Evolutionary conservation across 2,329 filamentous ascomycete species (phyloP), one percentile per base, ranked within the genome.

Genomic region (Neoscytalidium dimidiatum): DNA sequence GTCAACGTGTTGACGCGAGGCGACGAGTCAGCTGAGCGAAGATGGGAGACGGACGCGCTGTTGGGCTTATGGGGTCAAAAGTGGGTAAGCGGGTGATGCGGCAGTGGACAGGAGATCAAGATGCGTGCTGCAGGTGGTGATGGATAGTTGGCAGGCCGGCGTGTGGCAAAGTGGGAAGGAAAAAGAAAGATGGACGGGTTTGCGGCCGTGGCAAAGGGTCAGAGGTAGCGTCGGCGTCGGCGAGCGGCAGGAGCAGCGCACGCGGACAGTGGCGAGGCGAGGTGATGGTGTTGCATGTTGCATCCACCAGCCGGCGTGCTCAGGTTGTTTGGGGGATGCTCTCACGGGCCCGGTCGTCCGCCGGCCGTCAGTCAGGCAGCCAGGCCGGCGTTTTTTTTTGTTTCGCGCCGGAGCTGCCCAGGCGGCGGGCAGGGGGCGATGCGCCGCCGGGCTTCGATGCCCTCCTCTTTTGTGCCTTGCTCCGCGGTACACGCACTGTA

Each of bases 211-310:
- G 48, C 48, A 31, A 52, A 11, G 43, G 43, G 13, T 8, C n/a
- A n/a, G n/a, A n/a, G n/a, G n/a, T n/a, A n/a, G n/a, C n/a, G n/a
- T n/a, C n/a, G n/a, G 41, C 33, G 33, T 35, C 7, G 19, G 23
- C 28, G 11, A 49, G 19, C 23, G 14, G 13, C 14, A 28, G 51
- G 19, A n/a, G 49, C 51, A 56, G 33, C 31, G 21, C 51, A 41
- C 21, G n/a, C 33, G 6, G 21, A 13, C 52, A 26, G 17, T n/a
- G 51, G 49, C 38, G 41, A 60, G 7, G 56, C 56, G 38, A 60
- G 56, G 56, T 60, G 56, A 60, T 60, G 56, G 56, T 60, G 56
- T 60, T 60, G 56, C 56, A 60, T 46, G 41, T 46, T 43, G 52
- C 52, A 43, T 57, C n/a, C n/a, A 19, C n/a, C 4, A 21, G 46